These are phyloP conservation scores for Aspergillus tanneri DNA, from an alignment of 2,329 filamentous ascomycete species.

Conservation along the genomic window DNA sequence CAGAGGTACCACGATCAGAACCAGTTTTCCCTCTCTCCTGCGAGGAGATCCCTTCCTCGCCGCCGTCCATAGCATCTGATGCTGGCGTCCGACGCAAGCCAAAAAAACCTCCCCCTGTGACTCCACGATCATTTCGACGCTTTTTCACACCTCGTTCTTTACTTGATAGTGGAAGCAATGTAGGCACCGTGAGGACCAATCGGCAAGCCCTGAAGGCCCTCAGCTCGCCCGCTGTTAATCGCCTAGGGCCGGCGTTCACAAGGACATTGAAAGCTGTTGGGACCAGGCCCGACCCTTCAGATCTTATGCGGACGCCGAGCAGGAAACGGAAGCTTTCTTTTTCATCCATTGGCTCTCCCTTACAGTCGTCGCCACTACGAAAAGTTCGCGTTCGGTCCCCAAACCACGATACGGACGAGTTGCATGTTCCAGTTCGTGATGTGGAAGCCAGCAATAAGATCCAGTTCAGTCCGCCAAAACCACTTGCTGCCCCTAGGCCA, in stretches of 20 bases:
- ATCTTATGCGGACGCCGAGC: slow-evolving; percentile 40
- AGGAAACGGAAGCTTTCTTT: slow-evolving; percentile 49
- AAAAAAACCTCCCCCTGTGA: slow-evolving; percentile 49
- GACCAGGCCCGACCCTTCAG: slow-evolving; percentile 29
- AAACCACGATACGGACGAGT: slow-evolving; percentile 32
- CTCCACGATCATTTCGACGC: slow-evolving; percentile 51
- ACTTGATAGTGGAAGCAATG: slow-evolving; percentile 35
- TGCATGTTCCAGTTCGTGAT: slow-evolving; percentile 29
- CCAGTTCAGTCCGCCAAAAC: neutral
- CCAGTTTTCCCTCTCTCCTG: slow-evolving; percentile 33
- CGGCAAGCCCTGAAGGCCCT: slow-evolving; percentile 48
- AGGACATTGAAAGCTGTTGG: slow-evolving; percentile 36
- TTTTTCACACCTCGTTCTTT: slow-evolving; percentile 53
- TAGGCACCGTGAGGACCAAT: slow-evolving; percentile 39
- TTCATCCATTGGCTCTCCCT: slow-evolving; percentile 46
- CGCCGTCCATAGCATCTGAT: slow-evolving; percentile 43
- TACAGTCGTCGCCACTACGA: slow-evolving; percentile 51
- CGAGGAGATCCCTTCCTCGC: slow-evolving; percentile 43
- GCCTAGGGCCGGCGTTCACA: slow-evolving; percentile 44
- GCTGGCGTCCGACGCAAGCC: slow-evolving; percentile 37
- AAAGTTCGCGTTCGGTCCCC: slow-evolving; percentile 39
- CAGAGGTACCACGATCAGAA: slow-evolving; percentile 37
- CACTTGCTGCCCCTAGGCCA: slow-evolving; percentile 21
- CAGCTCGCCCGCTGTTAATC: slow-evolving; percentile 44
- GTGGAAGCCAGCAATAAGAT: slow-evolving; percentile 22